These are phyloP conservation scores for Apiospora arundinis DNA, from an alignment of 2,329 filamentous ascomycete genomes.

Conservation along the genomic window DNA sequence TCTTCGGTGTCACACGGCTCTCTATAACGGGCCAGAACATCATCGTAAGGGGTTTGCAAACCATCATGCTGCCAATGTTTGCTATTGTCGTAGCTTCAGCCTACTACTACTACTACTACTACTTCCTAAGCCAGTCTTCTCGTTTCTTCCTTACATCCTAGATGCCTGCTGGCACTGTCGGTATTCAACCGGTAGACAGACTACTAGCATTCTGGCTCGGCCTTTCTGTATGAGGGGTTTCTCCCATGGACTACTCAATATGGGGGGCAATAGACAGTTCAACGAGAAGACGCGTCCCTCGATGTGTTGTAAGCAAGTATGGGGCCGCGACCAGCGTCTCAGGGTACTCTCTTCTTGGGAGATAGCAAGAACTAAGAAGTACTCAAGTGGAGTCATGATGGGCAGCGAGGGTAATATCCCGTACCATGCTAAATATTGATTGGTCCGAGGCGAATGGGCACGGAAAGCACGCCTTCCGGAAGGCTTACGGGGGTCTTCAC, in stretches of 20 bases:
- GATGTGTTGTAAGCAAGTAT: neutral
- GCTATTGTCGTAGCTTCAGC: neutral
- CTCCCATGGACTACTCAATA: neutral
- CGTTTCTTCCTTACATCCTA: neutral
- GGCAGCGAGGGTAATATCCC: neutral
- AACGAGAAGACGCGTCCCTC: neutral
- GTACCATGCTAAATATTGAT: neutral
- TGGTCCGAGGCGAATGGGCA: neutral
- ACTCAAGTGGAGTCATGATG: neutral
- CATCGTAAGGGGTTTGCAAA: neutral
- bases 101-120: neutral
- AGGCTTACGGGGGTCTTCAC: constrained; percentile 6
- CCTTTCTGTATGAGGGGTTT: neutral
- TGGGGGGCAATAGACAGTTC: neutral
- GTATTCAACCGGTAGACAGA: neutral
- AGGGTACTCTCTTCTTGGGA: neutral
- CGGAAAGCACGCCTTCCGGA: neutral
- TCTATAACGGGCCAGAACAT: neutral
- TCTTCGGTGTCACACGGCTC: neutral
- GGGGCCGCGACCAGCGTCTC: neutral
- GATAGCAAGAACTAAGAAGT: neutral
- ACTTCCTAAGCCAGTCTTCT: neutral
- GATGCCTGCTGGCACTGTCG: neutral
- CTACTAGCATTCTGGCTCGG: neutral
- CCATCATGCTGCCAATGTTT: neutral